Conservation (phyloP, 441 rosid genomes). For the Populus hybrid region DNA sequence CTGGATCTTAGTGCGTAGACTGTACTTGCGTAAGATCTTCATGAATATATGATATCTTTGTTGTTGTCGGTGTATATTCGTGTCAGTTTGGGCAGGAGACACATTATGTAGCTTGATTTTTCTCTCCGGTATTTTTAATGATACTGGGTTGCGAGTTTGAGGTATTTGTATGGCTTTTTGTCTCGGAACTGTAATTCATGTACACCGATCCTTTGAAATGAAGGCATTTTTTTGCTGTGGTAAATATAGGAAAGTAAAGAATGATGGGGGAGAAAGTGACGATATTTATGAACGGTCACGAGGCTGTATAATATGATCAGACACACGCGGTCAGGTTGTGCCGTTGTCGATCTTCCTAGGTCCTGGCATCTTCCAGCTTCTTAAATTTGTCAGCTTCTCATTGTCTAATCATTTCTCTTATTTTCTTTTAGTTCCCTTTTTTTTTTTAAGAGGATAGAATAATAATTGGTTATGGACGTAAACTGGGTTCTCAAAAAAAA, state of each 20-base stretch:
- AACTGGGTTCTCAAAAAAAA: no score
- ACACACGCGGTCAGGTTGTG: not conserved
- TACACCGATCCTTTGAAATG: not conserved
- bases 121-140: not conserved
- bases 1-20: not conserved
- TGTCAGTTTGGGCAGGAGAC: not conserved
- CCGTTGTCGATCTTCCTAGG: not conserved
- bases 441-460: not conserved
- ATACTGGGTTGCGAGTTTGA: not conserved
- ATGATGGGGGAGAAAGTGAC: not conserved
- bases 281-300: not conserved
- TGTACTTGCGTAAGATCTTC: not conserved
- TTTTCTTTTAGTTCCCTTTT: not conserved
- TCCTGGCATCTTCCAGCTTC: no score
- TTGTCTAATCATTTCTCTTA: not conserved
- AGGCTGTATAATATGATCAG: not conserved
- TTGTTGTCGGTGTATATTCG: not conserved
- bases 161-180: not conserved
- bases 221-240: not conserved
- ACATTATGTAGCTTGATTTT: not conserved
- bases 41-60: no score
- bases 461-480: no score
- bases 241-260: not conserved
- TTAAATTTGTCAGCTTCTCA: no score
- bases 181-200: not conserved